Conservation (phyloP, 2,329 filamentous ascomycete genomes). For the Cordyceps cicadae region DNA sequence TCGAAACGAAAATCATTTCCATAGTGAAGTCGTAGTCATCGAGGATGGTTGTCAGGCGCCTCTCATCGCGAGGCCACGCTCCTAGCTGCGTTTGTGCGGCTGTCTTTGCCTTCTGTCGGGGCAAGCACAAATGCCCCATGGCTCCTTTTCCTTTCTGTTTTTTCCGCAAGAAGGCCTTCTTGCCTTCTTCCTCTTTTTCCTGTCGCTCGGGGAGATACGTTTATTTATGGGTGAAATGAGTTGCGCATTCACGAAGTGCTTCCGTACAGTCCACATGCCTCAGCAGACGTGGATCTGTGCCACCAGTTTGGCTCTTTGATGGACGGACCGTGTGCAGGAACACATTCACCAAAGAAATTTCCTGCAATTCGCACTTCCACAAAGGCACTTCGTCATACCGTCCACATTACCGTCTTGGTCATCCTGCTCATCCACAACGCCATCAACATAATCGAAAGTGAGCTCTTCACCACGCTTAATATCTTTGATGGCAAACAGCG, state of each 20-base stretch:
- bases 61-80: background rate
- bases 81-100: background rate
- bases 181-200: background rate
- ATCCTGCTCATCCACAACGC: conserved; percentile 44
- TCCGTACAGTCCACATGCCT: background rate
- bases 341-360: conserved; percentile 55
- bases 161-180: background rate
- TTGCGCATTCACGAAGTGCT: background rate
- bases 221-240: background rate
- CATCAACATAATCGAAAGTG: conserved; percentile 73
- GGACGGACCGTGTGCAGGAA: too few relatives aligned
- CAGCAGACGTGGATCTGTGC: background rate
- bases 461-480: conserved; percentile 61
- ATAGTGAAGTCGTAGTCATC: background rate
- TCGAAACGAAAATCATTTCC: background rate
- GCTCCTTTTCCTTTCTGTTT: background rate
- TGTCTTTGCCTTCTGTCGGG: background rate
- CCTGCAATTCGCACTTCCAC: conserved; percentile 57
- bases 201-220: too few relatives aligned
- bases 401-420: conserved; percentile 31
- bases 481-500: conserved; percentile 62
- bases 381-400: conserved; percentile 53
- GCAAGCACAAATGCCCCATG: background rate
- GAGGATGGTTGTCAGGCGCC: background rate
- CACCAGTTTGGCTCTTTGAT: background rate